Evolutionary conservation across 768 basidiomycete genomes (phyloP).

Genomic region (Collybiopsis confluens): DNA sequence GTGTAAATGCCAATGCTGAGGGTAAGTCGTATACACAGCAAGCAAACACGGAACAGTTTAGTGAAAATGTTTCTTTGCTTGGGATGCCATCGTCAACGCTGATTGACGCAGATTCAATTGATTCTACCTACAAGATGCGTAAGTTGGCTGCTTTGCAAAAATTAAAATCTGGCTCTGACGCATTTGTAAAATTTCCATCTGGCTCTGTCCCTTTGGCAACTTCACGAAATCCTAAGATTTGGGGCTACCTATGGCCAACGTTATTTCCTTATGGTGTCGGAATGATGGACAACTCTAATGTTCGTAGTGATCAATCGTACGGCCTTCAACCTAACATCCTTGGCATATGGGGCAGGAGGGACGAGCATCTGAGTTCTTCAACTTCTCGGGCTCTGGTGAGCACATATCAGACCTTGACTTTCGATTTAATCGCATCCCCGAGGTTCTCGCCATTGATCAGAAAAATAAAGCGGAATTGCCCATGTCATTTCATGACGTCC

Average conservation of each 20-base stretch:
- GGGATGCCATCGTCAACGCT: slow-evolving; percentile 10
- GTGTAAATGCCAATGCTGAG: slow-evolving; percentile 8
- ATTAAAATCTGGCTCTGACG: slow-evolving; percentile 4
- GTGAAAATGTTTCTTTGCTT: neutral
- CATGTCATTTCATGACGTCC: no score
- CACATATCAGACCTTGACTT: no score
- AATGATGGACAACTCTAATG: slow-evolving; percentile 9
- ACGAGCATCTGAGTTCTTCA: no score
- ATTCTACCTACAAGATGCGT: slow-evolving; percentile 12
- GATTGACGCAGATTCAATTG: slow-evolving; percentile 13
- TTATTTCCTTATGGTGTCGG: slow-evolving; percentile 19
- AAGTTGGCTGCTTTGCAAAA: slow-evolving; percentile 9
- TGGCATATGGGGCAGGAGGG: no score
- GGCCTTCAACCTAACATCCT: no score
- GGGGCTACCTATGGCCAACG: slow-evolving; percentile 15
- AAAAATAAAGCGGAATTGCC: no score
- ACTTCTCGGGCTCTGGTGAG: no score
- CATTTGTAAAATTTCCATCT: slow-evolving; percentile 16
- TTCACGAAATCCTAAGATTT: slow-evolving; percentile 14
- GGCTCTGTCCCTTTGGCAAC: slow-evolving; percentile 12
- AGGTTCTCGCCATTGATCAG: no score
- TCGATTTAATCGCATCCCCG: no score
- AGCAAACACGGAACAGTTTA: slow-evolving; percentile 12
- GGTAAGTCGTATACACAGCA: slow-evolving; percentile 13
- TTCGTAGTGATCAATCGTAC: no score